Conservation (phyloP, 805 yeast species). For the Saturnispora quitensis region DNA sequence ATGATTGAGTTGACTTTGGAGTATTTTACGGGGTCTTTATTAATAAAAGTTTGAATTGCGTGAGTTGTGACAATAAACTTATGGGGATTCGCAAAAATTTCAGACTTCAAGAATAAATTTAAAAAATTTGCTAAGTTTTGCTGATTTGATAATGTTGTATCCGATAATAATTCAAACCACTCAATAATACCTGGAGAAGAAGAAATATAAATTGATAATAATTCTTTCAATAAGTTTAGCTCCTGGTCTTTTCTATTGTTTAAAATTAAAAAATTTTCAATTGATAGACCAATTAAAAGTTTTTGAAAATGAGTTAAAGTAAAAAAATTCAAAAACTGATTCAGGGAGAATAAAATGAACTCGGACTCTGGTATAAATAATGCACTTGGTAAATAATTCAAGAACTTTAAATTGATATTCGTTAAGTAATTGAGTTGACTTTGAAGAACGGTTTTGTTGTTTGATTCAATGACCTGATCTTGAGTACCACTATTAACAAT, state of each 20-base stretch:
- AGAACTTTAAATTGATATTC: slow-evolving; percentile 12
- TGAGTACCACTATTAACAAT: slow-evolving; percentile 12
- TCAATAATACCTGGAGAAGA: slow-evolving; percentile 23
- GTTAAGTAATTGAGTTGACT: slow-evolving; percentile 21
- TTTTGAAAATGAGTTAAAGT: slow-evolving; percentile 20
- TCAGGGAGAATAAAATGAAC: slow-evolving; percentile 23
- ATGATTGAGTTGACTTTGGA: slow-evolving; percentile 14
- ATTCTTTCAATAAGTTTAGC: slow-evolving; percentile 13
- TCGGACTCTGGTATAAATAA: slow-evolving; percentile 20
- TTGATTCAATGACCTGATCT: slow-evolving; percentile 16
- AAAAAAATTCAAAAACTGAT: slow-evolving; percentile 24
- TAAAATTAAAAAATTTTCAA: slow-evolving; percentile 16
- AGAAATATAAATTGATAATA: slow-evolving; percentile 19
- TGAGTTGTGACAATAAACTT: slow-evolving; percentile 21
- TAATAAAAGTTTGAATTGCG: slow-evolving; percentile 7
- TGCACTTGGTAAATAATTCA: slow-evolving; percentile 12
- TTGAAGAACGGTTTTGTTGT: slow-evolving; percentile 16
- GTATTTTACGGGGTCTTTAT: slow-evolving; percentile 3
- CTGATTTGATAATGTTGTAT: slow-evolving; percentile 10
- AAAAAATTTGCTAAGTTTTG: slow-evolving; percentile 16
- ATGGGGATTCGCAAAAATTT: slow-evolving; percentile 24
- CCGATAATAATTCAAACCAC: slow-evolving; percentile 19
- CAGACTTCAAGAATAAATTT: slow-evolving; percentile 19
- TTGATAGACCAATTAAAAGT: slow-evolving; percentile 20
- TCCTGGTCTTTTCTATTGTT: slow-evolving; percentile 9